Percentiles rank a stretch among this genome's conserved stretches.
Evolutionary conservation across 2,329 filamentous ascomycete genomes (phyloP).

Genomic region (Ceratocystis destructans): DNA sequence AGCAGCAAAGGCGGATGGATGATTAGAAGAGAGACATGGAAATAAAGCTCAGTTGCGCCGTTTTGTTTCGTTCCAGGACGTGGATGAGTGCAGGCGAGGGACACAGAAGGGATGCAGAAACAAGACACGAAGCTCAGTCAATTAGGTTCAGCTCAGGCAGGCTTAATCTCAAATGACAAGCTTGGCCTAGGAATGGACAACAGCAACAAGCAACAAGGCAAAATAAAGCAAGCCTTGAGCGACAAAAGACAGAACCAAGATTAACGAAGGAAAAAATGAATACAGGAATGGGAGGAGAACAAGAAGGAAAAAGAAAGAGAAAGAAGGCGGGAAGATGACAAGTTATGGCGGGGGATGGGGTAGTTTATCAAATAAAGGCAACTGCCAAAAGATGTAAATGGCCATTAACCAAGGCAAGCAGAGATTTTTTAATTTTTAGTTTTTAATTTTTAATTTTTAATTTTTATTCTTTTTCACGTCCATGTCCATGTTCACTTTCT

Average conservation of each 20-base stretch:
- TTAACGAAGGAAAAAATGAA: slow-evolving; percentile 12
- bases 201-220: not conserved
- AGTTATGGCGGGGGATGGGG: not conserved
- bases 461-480: too few relatives aligned
- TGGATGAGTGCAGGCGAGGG: slow-evolving; percentile 1
- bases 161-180: not conserved
- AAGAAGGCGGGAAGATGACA: slow-evolving; percentile 10
- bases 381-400: not conserved
- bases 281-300: slow-evolving; percentile 5
- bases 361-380: slow-evolving; percentile 7
- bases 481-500: too few relatives aligned
- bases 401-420: not conserved
- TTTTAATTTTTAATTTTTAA: too few relatives aligned
- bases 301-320: slow-evolving; percentile 8
- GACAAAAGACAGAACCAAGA: not conserved
- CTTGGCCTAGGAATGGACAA: not conserved
- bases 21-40: slow-evolving; percentile 20
- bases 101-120: slow-evolving; percentile 4
- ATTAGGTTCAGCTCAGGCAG: not conserved
- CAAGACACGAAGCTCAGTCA: slow-evolving; percentile 7
- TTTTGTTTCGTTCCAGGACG: slow-evolving; percentile 1
- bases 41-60: slow-evolving; percentile 18
- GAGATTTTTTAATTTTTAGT: too few relatives aligned
- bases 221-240: not conserved
- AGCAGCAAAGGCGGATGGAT: slow-evolving; percentile 17